Conservation (phyloP, 257 asterid genomes). For the Henckelia pumila region DNA sequence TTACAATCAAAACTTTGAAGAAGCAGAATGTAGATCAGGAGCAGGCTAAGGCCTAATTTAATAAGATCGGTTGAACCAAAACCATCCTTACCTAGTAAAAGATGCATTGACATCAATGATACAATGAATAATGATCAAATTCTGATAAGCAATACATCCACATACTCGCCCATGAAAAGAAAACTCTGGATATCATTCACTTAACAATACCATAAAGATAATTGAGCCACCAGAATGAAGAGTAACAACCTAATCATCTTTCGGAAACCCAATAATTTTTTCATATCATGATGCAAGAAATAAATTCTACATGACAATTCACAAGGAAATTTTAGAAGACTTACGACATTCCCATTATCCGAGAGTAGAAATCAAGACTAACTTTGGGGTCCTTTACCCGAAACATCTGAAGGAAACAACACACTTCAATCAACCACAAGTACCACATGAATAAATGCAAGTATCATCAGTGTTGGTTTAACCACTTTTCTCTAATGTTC, state of each 20-base stretch:
- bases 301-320: neutral
- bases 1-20: neutral
- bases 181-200: neutral
- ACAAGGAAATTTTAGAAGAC: slow-evolving; percentile 34
- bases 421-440: slow-evolving; percentile 19
- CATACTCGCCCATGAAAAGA: neutral
- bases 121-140: neutral
- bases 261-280: too few species aligned
- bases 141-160: slow-evolving; percentile 2
- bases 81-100: neutral
- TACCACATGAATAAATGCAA: neutral
- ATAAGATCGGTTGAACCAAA: neutral
- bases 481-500: neutral
- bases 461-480: too few species aligned
- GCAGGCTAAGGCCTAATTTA: neutral
- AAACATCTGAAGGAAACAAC: slow-evolving; percentile 62
- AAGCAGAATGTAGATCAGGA: neutral
- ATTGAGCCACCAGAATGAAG: too few species aligned
- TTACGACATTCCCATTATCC: slow-evolving; percentile 93
- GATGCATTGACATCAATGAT: neutral
- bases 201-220: neutral
- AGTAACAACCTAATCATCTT: too few species aligned
- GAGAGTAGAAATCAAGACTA: slow-evolving; percentile 93
- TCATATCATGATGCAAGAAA: neutral
- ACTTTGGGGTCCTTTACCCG: slow-evolving; percentile 86